These are phyloP conservation scores for Mycogone perniciosa DNA, from an alignment of 2,329 filamentous ascomycete genomes.

Conservation along the genomic window DNA sequence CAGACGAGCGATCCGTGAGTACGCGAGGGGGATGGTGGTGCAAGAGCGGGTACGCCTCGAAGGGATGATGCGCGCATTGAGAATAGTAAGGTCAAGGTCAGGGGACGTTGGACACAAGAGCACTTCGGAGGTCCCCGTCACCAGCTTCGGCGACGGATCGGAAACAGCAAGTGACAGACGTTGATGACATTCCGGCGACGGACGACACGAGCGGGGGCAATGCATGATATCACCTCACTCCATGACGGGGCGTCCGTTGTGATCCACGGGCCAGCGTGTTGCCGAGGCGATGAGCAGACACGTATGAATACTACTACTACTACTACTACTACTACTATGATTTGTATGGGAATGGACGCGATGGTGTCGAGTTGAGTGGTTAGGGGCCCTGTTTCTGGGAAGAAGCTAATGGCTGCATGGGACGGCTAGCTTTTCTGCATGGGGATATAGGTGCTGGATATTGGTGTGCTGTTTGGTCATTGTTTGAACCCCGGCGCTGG, in stretches of 20 bases:
- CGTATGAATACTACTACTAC: not conserved
- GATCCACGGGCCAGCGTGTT: constrained; percentile 6
- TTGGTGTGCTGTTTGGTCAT: not conserved
- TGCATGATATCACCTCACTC: not conserved
- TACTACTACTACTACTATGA: not conserved
- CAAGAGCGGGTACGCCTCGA: constrained; percentile 73
- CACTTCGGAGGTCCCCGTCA: constrained; percentile 4
- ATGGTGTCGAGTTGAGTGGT: constrained; percentile 4
- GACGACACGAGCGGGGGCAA: constrained; percentile 5
- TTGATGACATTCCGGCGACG: not conserved
- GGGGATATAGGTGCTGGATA: constrained; percentile 10
- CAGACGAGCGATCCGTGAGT: constrained; percentile 63
- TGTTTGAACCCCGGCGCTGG: constrained; percentile 5
- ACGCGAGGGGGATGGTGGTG: constrained; percentile 73
- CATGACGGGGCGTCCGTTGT: not conserved
- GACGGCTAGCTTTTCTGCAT: constrained; percentile 6
- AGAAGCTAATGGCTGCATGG: constrained; percentile 6
- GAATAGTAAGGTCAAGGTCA: constrained; percentile 43
- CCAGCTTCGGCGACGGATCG: not conserved
- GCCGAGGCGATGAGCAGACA: constrained; percentile 4
- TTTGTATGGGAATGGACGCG: constrained; percentile 3
- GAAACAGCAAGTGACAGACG: constrained; percentile 6
- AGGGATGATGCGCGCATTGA: constrained; percentile 71
- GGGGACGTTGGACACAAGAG: not conserved
- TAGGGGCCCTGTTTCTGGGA: not conserved